Evolutionary conservation across 331 rosid genomes (phyloP).

Genomic region (Rhamnella rubrinervis): DNA sequence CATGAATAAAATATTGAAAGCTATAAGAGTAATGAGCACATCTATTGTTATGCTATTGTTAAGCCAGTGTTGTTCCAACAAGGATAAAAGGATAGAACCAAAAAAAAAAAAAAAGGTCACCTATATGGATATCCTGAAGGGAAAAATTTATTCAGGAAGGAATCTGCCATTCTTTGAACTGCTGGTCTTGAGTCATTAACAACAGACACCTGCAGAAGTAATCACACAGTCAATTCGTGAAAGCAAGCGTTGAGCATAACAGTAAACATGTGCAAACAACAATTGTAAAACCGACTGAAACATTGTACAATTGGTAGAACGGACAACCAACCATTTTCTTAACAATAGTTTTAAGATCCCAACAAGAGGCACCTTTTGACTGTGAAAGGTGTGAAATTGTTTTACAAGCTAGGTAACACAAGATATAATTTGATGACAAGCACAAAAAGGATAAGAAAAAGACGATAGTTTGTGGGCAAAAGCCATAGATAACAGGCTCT

Average conservation of each 20-base stretch:
- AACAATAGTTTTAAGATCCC: too few species aligned
- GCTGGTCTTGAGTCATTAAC: conserved; percentile 69
- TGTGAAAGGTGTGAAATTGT: too few species aligned
- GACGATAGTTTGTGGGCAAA: too few species aligned
- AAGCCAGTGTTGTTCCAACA: conserved; percentile 1
- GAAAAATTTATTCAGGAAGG: conserved; percentile 69
- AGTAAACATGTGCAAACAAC: not conserved
- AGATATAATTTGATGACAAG: too few species aligned
- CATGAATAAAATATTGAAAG: conserved; percentile 5
- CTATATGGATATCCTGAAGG: conserved; percentile 92
- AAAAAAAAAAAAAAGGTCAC: conserved; percentile 23
- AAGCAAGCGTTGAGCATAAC: not conserved
- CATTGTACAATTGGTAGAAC: not conserved
- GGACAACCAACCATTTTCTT: too few species aligned
- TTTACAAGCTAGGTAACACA: too few species aligned
- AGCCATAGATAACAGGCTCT: too few species aligned
- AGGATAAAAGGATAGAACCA: not conserved
- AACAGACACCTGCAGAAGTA: conserved; percentile 40
- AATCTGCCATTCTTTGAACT: conserved; percentile 49
- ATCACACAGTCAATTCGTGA: not conserved
- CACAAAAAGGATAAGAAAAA: too few species aligned
- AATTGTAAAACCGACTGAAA: not conserved
- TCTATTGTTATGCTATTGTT: conserved; percentile 3
- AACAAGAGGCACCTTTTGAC: too few species aligned
- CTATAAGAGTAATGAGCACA: conserved; percentile 5